Percentiles rank a stretch among this genome's conserved stretches.
Evolutionary conservation across 176 grass and related monocot genomes (phyloP).

Genomic region (Carex pumila): DNA sequence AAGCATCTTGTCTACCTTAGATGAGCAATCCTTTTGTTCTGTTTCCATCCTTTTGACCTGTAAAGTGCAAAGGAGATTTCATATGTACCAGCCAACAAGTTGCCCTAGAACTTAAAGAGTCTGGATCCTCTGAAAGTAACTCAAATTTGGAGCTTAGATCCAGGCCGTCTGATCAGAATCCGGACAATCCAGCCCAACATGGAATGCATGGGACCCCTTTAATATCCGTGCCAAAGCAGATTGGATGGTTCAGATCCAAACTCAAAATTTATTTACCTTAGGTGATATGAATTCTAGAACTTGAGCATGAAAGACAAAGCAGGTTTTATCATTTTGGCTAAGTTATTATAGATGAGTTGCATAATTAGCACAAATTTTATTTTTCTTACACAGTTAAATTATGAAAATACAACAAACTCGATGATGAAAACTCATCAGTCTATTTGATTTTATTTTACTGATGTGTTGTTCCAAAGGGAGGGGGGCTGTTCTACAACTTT

Average conservation of each 20-base stretch:
- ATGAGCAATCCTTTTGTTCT: conserved; percentile 94
- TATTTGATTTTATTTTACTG: not conserved
- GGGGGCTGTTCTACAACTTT: not conserved
- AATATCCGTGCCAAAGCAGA: too few species aligned
- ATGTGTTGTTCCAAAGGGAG: not conserved
- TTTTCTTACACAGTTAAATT: not conserved
- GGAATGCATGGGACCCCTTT: too few species aligned
- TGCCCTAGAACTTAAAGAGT: not conserved
- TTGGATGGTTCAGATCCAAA: too few species aligned
- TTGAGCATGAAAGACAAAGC: not conserved
- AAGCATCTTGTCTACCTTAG: conserved; percentile 70
- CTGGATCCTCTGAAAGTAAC: too few species aligned
- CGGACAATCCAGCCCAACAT: too few species aligned
- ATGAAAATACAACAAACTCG: not conserved
- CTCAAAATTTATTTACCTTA: too few species aligned
- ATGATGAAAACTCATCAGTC: not conserved
- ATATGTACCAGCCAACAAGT: not conserved
- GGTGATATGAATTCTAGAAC: too few species aligned
- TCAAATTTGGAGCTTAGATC: too few species aligned
- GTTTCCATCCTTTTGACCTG: conserved; percentile 94
- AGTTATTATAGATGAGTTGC: not conserved
- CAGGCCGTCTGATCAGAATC: too few species aligned
- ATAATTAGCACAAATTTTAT: not conserved
- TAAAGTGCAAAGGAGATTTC: not conserved
- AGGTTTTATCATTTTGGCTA: not conserved